A percentile compares a stretch with the other conserved stretches of the same genome.
Conservation (phyloP, 202 grass and related monocot species). For the Carex arenaria region DNA sequence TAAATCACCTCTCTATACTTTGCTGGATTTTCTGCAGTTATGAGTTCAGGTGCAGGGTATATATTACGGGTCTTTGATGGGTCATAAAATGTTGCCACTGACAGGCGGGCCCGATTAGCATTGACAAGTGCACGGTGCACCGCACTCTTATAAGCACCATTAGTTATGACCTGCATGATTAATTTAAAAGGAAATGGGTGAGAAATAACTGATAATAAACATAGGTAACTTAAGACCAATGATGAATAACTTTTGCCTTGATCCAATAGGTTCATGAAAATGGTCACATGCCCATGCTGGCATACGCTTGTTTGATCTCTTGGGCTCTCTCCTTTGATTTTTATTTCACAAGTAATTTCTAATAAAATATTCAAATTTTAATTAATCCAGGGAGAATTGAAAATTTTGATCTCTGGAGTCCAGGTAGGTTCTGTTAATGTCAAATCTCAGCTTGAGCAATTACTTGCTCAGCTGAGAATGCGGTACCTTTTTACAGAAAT, state of each 20-base stretch:
- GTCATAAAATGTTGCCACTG: constrained; percentile 86
- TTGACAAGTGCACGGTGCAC: constrained; percentile 82
- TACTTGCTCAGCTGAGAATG: background rate
- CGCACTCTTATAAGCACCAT: constrained; percentile 68
- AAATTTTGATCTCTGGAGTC: background rate
- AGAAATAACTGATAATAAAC: background rate
- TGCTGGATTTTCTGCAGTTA: constrained; percentile 37
- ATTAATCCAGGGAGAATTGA: background rate
- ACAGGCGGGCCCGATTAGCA: constrained; percentile 49
- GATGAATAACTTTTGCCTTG: background rate
- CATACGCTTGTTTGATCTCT: background rate
- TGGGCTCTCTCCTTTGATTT: background rate
- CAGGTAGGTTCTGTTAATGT: background rate
- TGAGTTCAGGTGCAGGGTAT: constrained; percentile 48
- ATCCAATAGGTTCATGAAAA: background rate
- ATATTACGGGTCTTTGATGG: constrained; percentile 70
- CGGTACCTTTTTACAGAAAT: background rate
- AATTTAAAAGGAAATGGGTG: background rate
- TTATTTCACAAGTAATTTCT: background rate
- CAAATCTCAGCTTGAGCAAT: background rate
- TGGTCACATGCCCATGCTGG: background rate
- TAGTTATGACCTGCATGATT: constrained; percentile 69
- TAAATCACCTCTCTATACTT: constrained; percentile 74
- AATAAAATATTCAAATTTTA: background rate
- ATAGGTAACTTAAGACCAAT: background rate